phyloP scores from a whole-genome alignment of 768 basidiomycete genomes.

The Neoboletus subvelutipes region DNA sequence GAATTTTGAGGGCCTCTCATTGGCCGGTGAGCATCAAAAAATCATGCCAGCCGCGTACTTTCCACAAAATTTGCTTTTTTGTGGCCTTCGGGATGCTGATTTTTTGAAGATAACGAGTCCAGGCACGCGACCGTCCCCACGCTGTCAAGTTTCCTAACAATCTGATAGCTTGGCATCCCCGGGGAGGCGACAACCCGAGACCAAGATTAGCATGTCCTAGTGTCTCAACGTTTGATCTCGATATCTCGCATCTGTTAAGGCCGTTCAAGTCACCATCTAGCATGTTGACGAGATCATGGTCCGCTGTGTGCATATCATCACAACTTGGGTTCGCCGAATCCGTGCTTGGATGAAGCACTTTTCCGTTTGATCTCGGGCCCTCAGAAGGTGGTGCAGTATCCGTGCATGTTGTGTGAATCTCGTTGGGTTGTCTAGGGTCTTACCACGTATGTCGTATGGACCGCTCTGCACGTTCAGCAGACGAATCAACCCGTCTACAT shows the following conservation, averaged over 20 bases:
- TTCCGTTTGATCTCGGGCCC: not conserved
- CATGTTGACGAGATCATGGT: slow-evolving; percentile 12
- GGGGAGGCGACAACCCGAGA: not conserved
- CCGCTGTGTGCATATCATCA: not conserved
- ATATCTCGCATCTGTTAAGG: not conserved
- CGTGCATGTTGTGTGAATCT: not conserved
- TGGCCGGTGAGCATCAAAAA: too few species aligned
- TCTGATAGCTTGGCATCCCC: not conserved
- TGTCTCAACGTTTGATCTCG: not conserved
- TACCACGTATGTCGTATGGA: not conserved
- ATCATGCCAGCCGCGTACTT: too few species aligned
- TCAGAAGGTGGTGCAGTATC: not conserved
- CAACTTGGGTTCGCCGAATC: not conserved
- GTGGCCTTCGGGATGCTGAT: too few species aligned
- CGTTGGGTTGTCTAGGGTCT: slow-evolving; percentile 5
- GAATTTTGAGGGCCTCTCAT: too few species aligned
- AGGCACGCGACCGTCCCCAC: not conserved
- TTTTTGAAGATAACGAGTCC: too few species aligned
- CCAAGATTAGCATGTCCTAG: not conserved
- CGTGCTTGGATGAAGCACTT: not conserved
- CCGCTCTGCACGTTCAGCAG: not conserved
- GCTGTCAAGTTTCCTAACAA: not conserved
- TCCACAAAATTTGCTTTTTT: too few species aligned
- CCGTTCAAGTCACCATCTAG: not conserved
- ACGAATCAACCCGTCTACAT: not conserved